Evolutionary conservation across 2,329 filamentous ascomycete species (phyloP), one percentile per base, ranked within the genome.

Genomic region (Penicillium sp.): DNA sequence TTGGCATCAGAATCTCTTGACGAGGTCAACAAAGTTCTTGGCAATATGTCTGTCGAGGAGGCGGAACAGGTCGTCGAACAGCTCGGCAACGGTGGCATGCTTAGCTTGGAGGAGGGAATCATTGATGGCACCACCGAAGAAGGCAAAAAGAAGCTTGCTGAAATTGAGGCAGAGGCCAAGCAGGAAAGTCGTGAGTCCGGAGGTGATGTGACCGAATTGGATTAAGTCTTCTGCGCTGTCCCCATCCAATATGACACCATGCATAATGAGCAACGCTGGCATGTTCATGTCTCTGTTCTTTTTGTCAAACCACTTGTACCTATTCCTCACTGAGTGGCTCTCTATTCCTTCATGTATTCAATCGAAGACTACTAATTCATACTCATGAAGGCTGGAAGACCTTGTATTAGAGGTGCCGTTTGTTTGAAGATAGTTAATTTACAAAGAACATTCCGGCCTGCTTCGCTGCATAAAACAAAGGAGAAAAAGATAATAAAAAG

Each of bases 101-200:
- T 98, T 56, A 95, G 88, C 66, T 69, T 98, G 43, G 90, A 97
- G 67, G 84, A 95, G 64, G 84, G 94, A 43, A 89, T 98, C 44
- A 94, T 98, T 58, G 93, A 98, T 71, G 88, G 90, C 1, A 98
- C 90, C 39, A 95, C 91, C 2, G 85, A 90, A 64, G 84, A 93
- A 66, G 90, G 90, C 3, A 80, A 85, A 74, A 81, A 84, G 66
- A 83, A 84, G 64, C 76, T 91, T 59, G 85, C 86, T 71, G 82
- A 90, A 56, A 79, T 95, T 51, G 84, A 89, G 66, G 76, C 79
- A 26, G 74, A 80, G 54, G 77, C 60, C 12, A 67, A 60, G 47
- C 60, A 51, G 46, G 61, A 73, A 60, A 69, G 76, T 65, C 67
- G 75, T 67, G 55, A 79, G 56, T 71, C 77, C 68, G 69, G 78